These are phyloP conservation scores for Globisporangium okanoganense DNA, from an alignment of 352 stramenopile genomes.

Conservation along the genomic window DNA sequence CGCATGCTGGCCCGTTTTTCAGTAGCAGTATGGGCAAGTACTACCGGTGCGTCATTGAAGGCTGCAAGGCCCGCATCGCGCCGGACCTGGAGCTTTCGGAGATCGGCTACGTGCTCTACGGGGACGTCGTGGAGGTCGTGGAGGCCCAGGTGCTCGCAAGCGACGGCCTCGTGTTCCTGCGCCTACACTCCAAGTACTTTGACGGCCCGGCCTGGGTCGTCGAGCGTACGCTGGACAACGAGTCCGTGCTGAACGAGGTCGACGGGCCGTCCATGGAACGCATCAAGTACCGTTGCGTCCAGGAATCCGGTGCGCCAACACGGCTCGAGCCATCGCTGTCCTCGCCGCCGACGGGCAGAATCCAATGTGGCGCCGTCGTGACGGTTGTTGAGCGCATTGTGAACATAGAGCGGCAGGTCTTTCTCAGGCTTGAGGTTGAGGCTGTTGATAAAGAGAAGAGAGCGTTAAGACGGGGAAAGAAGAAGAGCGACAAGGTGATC, in stretches of 20 bases:
- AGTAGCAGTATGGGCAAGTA: slow-evolving; percentile 20
- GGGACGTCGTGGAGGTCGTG: slow-evolving; percentile 71
- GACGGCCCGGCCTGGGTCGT: slow-evolving; percentile 65
- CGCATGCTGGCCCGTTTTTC: slow-evolving; percentile 48
- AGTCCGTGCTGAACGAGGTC: slow-evolving; percentile 66
- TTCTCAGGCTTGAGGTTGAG: slow-evolving; percentile 27
- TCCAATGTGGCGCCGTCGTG: slow-evolving; percentile 54
- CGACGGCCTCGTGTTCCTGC: slow-evolving; percentile 63
- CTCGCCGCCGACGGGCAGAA: slow-evolving; percentile 49
- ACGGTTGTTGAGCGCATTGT: slow-evolving; percentile 48
- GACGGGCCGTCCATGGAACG: slow-evolving; percentile 32
- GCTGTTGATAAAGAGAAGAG: background rate
- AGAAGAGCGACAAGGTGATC: background rate
- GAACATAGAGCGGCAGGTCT: slow-evolving; percentile 64
- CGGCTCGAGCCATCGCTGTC: slow-evolving; percentile 52
- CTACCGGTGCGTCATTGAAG: slow-evolving; percentile 72
- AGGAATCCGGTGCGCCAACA: slow-evolving; percentile 57
- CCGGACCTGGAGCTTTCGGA: slow-evolving; percentile 56
- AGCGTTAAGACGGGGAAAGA: background rate
- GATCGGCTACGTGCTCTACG: slow-evolving; percentile 72
- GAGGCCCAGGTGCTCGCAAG: slow-evolving; percentile 26
- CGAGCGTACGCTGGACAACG: slow-evolving; percentile 72
- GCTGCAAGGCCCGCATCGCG: slow-evolving; percentile 54
- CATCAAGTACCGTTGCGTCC: slow-evolving; percentile 61
- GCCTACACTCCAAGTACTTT: slow-evolving; percentile 64